Conservation (phyloP, 169 alveolate genomes). For the Plasmodium yoelii region DNA sequence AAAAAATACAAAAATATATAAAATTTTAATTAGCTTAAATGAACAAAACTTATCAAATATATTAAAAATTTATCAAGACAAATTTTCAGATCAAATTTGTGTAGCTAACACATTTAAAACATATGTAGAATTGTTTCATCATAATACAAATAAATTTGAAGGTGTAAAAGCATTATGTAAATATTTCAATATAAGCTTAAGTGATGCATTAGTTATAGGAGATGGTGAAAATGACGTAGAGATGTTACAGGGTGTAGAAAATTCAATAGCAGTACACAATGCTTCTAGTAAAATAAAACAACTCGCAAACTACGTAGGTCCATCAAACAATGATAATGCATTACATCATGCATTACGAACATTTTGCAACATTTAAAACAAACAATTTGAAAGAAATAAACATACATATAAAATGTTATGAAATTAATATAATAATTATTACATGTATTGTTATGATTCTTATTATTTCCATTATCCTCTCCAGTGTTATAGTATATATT, state of each 20-base stretch:
- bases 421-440: background rate
- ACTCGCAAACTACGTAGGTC: conserved; percentile 78
- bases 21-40: conserved; percentile 70
- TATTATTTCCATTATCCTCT: too few relatives aligned
- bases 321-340: conserved; percentile 79
- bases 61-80: conserved; percentile 73
- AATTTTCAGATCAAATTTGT: conserved; percentile 75
- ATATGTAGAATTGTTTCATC: conserved; percentile 80
- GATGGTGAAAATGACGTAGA: conserved; percentile 89
- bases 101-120: conserved; percentile 80
- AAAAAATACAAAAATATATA: conserved; percentile 60
- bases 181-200: conserved; percentile 73
- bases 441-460: too few relatives aligned
- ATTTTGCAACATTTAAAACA: conserved; percentile 65
- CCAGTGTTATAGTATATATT: too few relatives aligned
- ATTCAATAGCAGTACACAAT: conserved; percentile 82
- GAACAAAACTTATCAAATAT: conserved; percentile 73
- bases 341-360: conserved; percentile 63
- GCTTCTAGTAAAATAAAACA: conserved; percentile 82
- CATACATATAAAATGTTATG: too few relatives aligned
- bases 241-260: conserved; percentile 78
- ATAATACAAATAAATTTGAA: conserved; percentile 80
- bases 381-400: too few relatives aligned
- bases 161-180: conserved; percentile 83
- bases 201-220: conserved; percentile 84